Base-by-base conservation (phyloP, 1,284 basidiomycete species). In the Cutaneotrichosporon mucoides region DNA sequence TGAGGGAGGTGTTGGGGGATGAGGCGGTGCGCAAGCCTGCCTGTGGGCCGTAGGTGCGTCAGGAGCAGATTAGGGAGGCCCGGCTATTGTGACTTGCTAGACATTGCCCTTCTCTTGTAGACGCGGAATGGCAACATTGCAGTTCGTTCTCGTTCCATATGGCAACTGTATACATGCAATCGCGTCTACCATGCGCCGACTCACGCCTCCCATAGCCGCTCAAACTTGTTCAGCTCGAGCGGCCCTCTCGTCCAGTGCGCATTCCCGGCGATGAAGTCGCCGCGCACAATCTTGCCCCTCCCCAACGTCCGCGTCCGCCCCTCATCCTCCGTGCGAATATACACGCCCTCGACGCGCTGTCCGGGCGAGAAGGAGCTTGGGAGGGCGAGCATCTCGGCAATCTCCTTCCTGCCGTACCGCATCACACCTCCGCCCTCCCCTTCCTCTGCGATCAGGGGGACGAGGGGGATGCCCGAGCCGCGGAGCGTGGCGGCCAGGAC, bases 241-340 rank as follows among this genome's bases (percentile, higher is more conserved):
- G 70, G 74, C 0, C 80, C 82, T 66, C 76, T 80, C 5, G 80
- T 79, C 85, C 85, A 86, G 66, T 86, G 85, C 62, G 85, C 83
- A 66, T 86, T 85, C 3, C 85, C 84, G 53, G 83, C 77, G 64
- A 86, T 85, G 63, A 86, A 86, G 70, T 86, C 84, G 6, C 79
- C 76, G 15, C 84, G 74, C 15, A 87, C 85, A 4, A 85, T 80
- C 71, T 86, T 86, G 5, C 81, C 81, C 55, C 84, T 76, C 24
- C 73, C 70, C 4, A 81, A 24, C 24, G 24, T 24, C 24, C 24
- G 63, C 0, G 84, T 83, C 2, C 78, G 74, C 13, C 72, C 71
- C 44, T 64, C 46, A 45, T 61, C 75, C 69, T 86, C 85, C 0
- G 82, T 72, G 71, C 85, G 85, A 53, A 86, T 75, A 70, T 85